Evolutionary conservation across 208 protist genomes (phyloP), one percentile per base, ranked within the genome.

Genomic region (Acanthamoeba polyphaga): DNA sequence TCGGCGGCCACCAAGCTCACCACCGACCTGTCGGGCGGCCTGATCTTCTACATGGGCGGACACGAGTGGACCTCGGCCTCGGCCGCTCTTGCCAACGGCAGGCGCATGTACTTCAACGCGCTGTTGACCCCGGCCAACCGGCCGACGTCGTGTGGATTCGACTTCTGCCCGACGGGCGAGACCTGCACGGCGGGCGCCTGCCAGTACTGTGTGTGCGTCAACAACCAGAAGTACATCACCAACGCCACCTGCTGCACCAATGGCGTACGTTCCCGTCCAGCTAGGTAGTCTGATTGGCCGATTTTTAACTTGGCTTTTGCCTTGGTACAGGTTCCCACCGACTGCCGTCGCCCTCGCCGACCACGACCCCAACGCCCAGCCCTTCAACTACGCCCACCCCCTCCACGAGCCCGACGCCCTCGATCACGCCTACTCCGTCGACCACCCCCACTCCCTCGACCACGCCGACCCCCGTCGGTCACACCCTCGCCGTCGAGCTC

Each of bases 31-130:
- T 10, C 17, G 7, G 62, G 62, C 0, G 62, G 62, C 19, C 15
- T 68, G 17, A 68, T 68, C 62, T 68, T 68, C 62, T 68, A 68
- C 62, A 68, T 68, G 62, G 62, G 62, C 62, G 62, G 62, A 10
- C 62, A 68, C 62, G 62, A 68, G 62, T 68, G 62, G 62, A 68
- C 62, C 27, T 68, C 62, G 62, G 17, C 1, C 62, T n/a, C 62
- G 3, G 62, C 62, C 8, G 62, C 62, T 9, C 62, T 68, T 1
- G 62, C 62, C 62, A 68, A 68, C 8, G 62, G 62, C 53, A 58
- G 43, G 22, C 32, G 72, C 24, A 82, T 82, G 38, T 51, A 53
- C 72, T 51, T 82, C 32, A 82, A 82, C 72, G 72, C 72, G 24
- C 32, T 82, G 38, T 13, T 82, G 5, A 82, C 72, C 29, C 72